phyloP scores from a whole-genome alignment of 352 stramenopile genomes.

The Globisporangium spinosum region DNA sequence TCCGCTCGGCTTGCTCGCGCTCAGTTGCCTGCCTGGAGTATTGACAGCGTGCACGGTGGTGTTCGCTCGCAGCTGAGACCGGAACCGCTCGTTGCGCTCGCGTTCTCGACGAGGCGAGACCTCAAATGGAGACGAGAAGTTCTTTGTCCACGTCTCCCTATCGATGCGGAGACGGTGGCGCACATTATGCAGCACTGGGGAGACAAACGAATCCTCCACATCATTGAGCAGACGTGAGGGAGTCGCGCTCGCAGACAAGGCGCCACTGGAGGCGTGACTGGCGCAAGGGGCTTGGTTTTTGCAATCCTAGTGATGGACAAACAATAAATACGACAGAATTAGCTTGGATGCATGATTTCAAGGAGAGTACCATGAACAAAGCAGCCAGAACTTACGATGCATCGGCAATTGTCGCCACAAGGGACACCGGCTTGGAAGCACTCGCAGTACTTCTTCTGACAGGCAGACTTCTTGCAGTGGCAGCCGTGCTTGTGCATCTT shows the following conservation, averaged over 20 bases:
- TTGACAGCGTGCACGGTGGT: neutral
- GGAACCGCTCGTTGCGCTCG: slow-evolving; percentile 48
- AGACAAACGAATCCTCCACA: slow-evolving; percentile 59
- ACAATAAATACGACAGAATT: slow-evolving; percentile 3
- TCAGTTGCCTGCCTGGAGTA: neutral
- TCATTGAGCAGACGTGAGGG: slow-evolving; percentile 26
- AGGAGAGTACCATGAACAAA: neutral
- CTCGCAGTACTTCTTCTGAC: slow-evolving; percentile 98
- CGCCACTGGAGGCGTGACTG: slow-evolving; percentile 26
- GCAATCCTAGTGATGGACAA: slow-evolving; percentile 44
- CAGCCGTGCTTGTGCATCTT: slow-evolving; percentile 94
- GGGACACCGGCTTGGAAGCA: slow-evolving; percentile 91
- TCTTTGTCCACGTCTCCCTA: slow-evolving; percentile 57
- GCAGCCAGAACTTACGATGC: slow-evolving; percentile 53
- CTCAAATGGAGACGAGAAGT: slow-evolving; percentile 68
- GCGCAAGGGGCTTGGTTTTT: slow-evolving; percentile 69
- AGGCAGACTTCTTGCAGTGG: slow-evolving; percentile 95
- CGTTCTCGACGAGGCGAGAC: slow-evolving; percentile 46
- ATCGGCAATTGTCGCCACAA: slow-evolving; percentile 89
- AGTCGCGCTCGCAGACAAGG: slow-evolving; percentile 22
- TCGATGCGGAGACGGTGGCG: slow-evolving; percentile 66
- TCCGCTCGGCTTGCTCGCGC: neutral
- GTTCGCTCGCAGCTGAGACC: slow-evolving; percentile 37
- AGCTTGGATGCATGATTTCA: neutral
- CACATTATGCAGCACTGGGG: slow-evolving; percentile 45